phyloP scores from a whole-genome alignment of 163 green algal genomes.

The Chlorella variabilis region DNA sequence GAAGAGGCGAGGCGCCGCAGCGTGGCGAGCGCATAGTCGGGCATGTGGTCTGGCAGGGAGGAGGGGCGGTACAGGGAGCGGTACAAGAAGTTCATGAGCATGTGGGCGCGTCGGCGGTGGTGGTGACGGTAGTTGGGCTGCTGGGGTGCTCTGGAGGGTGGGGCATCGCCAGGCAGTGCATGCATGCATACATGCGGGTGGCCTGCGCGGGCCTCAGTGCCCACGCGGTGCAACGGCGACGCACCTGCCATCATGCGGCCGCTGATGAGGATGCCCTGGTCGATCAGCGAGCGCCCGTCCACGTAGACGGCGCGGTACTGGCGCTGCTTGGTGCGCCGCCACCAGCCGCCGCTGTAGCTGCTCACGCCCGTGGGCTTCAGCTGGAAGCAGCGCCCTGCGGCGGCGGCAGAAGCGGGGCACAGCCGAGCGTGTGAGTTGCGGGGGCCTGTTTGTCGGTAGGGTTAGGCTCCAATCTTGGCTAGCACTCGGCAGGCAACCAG shows the following conservation, averaged over 20 bases:
- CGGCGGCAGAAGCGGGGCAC: background rate
- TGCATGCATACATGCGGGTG: no score
- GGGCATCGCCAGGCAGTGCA: no score
- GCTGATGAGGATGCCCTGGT: conserved; percentile 70
- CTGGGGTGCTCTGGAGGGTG: no score
- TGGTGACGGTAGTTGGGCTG: no score
- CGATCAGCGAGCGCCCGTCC: conserved; percentile 48
- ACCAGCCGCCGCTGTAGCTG: background rate
- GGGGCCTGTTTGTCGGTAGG: no score
- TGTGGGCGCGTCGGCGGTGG: background rate
- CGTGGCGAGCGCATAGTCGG: conserved; percentile 38
- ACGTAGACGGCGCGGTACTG: conserved; percentile 68
- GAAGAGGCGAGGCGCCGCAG: background rate
- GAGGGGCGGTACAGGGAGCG: background rate
- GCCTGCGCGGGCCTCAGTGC: no score
- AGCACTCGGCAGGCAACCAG: no score
- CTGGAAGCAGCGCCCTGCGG: conserved; percentile 38
- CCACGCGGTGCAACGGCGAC: no score
- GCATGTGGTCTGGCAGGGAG: conserved; percentile 34
- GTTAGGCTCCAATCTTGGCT: no score
- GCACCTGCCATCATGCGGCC: conserved; percentile 42
- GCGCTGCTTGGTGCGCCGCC: conserved; percentile 10
- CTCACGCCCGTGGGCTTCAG: conserved; percentile 38
- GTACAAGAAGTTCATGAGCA: no score
- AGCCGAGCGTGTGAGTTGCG: no score